Conservation (phyloP, 2,329 filamentous ascomycete genomes). For the Nemania abortiva region DNA sequence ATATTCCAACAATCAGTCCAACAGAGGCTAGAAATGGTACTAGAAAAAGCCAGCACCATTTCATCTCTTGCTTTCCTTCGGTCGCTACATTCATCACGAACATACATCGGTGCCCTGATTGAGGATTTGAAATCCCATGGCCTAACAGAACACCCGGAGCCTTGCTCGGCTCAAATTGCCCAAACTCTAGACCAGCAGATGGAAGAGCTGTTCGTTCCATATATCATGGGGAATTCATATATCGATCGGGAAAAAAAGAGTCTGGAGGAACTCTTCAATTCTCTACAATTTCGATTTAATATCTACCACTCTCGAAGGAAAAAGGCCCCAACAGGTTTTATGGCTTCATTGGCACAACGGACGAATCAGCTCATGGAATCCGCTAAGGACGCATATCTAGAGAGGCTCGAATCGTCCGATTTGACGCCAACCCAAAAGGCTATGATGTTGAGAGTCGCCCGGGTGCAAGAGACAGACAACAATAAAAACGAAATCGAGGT, state of each 20-base stretch:
- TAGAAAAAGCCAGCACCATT: conserved; percentile 92
- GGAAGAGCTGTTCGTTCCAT: conserved; percentile 81
- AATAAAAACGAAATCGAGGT: conserved; percentile 91
- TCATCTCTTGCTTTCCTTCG: conserved; percentile 93
- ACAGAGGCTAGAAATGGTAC: conserved; percentile 92
- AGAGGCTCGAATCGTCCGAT: conserved; percentile 88
- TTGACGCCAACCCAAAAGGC: conserved; percentile 88
- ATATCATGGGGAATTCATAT: conserved; percentile 76
- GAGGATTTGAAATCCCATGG: conserved; percentile 96
- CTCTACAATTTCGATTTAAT: conserved; percentile 94
- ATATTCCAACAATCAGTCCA: conserved; percentile 99
- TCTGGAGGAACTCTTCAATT: conserved; percentile 86
- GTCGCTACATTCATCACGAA: conserved; percentile 89
- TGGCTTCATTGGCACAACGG: conserved; percentile 90
- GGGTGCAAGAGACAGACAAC: conserved; percentile 79
- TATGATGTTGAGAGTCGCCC: conserved; percentile 90
- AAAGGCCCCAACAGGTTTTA: conserved; percentile 90
- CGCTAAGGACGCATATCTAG: conserved; percentile 91
- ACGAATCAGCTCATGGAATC: conserved; percentile 89
- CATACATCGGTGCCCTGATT: conserved; percentile 86
- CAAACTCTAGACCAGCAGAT: conserved; percentile 79
- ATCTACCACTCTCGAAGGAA: conserved; percentile 92
- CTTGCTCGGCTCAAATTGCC: conserved; percentile 86
- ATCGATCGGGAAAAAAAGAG: conserved; percentile 77
- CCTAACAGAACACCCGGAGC: conserved; percentile 93